These are phyloP conservation scores for Xylariaceae sp. DNA, from an alignment of 2,329 filamentous ascomycete genomes.

Conservation along the genomic window DNA sequence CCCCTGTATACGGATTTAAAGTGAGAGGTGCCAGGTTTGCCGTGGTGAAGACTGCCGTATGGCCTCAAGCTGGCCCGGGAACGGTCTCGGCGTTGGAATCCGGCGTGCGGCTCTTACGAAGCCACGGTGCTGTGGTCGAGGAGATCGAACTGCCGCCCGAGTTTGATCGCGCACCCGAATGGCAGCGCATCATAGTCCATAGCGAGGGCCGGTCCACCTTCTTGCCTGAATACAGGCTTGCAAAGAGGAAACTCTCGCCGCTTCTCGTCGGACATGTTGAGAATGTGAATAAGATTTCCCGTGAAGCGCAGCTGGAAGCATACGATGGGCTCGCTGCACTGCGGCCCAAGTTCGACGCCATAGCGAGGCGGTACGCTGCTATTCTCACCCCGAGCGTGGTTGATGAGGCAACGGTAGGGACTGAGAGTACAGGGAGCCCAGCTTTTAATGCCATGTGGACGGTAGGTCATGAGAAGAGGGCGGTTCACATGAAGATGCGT, in stretches of 20 bases:
- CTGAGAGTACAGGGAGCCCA: slow-evolving; percentile 49
- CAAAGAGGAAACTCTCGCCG: slow-evolving; percentile 42
- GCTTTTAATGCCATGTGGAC: slow-evolving; percentile 50
- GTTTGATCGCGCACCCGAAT: slow-evolving; percentile 45
- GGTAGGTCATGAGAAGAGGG: slow-evolving; percentile 32
- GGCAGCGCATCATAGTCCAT: slow-evolving; percentile 46
- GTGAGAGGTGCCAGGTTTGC: slow-evolving; percentile 50
- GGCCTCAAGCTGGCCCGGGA: slow-evolving; percentile 42
- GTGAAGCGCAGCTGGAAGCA: slow-evolving; percentile 46
- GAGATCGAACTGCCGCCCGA: slow-evolving; percentile 49
- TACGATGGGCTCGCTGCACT: slow-evolving; percentile 51
- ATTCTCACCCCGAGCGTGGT: slow-evolving; percentile 54
- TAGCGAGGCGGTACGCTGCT: slow-evolving; percentile 48
- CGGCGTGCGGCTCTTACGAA: slow-evolving; percentile 36
- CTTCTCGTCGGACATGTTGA: slow-evolving; percentile 48
- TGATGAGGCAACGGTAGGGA: slow-evolving; percentile 54
- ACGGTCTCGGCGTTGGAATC: slow-evolving; percentile 39
- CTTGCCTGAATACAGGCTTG: slow-evolving; percentile 46
- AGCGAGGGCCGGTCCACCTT: slow-evolving; percentile 51
- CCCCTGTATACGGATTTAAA: slow-evolving; percentile 25
- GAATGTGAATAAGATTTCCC: slow-evolving; percentile 39
- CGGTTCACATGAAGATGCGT: neutral
- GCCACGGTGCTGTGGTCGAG: slow-evolving; percentile 49
- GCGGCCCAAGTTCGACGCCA: slow-evolving; percentile 49
- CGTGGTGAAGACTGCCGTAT: slow-evolving; percentile 49